Conservation (phyloP, 106 monocot species). For the Posidonia australis region DNA sequence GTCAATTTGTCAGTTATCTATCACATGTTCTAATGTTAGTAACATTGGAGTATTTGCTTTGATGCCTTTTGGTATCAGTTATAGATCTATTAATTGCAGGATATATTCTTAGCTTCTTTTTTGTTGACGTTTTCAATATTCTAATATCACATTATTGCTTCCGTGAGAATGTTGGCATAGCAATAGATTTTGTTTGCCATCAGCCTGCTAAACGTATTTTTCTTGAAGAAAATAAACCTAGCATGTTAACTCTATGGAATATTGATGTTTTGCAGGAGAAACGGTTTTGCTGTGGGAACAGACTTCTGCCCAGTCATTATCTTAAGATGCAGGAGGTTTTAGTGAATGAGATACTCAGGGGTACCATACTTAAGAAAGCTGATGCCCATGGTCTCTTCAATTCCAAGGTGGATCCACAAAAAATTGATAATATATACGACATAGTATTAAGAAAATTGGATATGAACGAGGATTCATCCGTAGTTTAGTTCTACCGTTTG, state of each 20-base stretch:
- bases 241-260: too few species aligned
- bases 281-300: slow-evolving; percentile 18
- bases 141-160: too few species aligned
- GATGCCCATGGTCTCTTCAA: slow-evolving; percentile 20
- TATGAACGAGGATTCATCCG: slow-evolving; percentile 1
- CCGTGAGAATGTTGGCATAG: too few species aligned
- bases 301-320: slow-evolving; percentile 24
- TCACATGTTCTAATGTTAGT: not conserved
- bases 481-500: not conserved
- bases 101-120: too few species aligned
- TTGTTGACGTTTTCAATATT: too few species aligned
- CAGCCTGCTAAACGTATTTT: too few species aligned
- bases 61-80: not conserved
- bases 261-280: slow-evolving; percentile 18
- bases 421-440: slow-evolving; percentile 15
- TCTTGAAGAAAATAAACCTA: too few species aligned
- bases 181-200: too few species aligned
- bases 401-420: slow-evolving; percentile 19
- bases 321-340: slow-evolving; percentile 26
- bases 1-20: not conserved
- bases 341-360: slow-evolving; percentile 20
- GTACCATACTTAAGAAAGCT: slow-evolving; percentile 8
- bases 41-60: not conserved
- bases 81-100: too few species aligned
- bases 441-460: slow-evolving; percentile 12